Conservation (phyloP, 2,329 filamentous ascomycete genomes). For the Hymenoscyphus linearis region DNA sequence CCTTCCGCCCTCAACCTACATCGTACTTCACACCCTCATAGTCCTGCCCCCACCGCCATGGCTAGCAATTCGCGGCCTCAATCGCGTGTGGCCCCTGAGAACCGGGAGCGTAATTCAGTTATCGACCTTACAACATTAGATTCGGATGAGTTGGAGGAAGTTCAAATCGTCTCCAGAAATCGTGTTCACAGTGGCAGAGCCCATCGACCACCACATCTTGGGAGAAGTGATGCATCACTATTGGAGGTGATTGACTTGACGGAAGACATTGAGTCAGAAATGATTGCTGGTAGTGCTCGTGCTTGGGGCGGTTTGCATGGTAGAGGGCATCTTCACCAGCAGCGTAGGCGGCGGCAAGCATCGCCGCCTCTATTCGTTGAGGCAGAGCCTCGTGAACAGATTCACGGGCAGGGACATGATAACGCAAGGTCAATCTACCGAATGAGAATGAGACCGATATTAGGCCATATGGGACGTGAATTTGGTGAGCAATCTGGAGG, state of each 20-base stretch:
- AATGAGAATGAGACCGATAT: background rate
- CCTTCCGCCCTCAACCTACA: slow-evolving; percentile 17
- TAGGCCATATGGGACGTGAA: background rate
- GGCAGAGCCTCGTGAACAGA: slow-evolving; percentile 6
- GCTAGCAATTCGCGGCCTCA: slow-evolving; percentile 17
- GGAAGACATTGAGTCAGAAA: slow-evolving; percentile 37
- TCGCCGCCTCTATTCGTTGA: slow-evolving; percentile 10
- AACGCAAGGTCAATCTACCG: background rate
- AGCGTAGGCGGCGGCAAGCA: slow-evolving; percentile 1
- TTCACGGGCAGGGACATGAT: background rate
- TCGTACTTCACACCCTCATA: slow-evolving; percentile 28
- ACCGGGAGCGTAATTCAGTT: slow-evolving; percentile 22
- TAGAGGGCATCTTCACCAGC: background rate
- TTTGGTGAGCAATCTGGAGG: slow-evolving; percentile 3
- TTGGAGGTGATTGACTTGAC: slow-evolving; percentile 48
- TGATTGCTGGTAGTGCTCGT: slow-evolving; percentile 28
- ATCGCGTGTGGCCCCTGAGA: slow-evolving; percentile 16
- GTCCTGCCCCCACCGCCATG: slow-evolving; percentile 22
- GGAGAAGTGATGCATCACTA: slow-evolving; percentile 25
- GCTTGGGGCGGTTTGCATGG: background rate
- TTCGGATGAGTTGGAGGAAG: slow-evolving; percentile 19
- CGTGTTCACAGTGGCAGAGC: slow-evolving; percentile 8
- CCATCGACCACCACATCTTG: slow-evolving; percentile 25
- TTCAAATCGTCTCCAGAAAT: background rate
- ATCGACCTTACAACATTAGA: slow-evolving; percentile 32